Base-by-base conservation (phyloP, 345 rosid genomes). In the Heritiera littoralis region DNA sequence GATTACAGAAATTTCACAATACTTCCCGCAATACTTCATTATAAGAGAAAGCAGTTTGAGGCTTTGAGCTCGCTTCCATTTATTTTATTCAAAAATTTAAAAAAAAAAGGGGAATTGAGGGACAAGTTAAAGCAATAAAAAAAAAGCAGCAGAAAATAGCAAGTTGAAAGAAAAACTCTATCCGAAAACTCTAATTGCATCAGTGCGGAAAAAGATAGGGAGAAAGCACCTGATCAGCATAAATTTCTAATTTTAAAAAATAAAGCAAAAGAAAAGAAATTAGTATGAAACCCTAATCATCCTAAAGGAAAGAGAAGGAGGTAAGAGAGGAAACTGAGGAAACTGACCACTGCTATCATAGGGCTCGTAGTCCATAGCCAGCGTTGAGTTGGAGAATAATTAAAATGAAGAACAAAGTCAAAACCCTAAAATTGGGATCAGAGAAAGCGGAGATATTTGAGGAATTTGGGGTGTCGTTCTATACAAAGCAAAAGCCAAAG, bases 341-440 rank as follows among this genome's bases (percentile, higher is more conserved):
- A 85, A 90, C 94, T 87, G 68, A 90, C 97, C 94, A 75, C 94
- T 92, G 88, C 93, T 92, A 80, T 90, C 97, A 59, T 79, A 89
- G 9, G 97, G 84, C 71, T 90, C 91, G 89, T 85, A 90, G 75
- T 92, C 92, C 94, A 92, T 92, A 68, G 85, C 86, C 86, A 82
- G 84, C 77, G 78, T 79, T 74, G 13, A 14, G 54, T 3, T 59
- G 45, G 14, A 51, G 80, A 69, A 56, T 4, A 17, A 61, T 18
- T 15, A 58, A 55, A 55, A 55, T 5, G 30, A 58, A 72, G 68
- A 59, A 49, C 10, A 12, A 72, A 51, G 12, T 30, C n/a, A 12
- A 72, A 75, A 59, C 77, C 77, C 77, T 56, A 55, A 74, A 58
- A 10, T 60, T 58, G 20, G 3, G 38, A 30, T 23, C 12, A 4